Percentiles rank a stretch among this genome's conserved stretches.
Conservation (phyloP, 1,284 basidiomycete genomes). For the Amylostereum areolatum region DNA sequence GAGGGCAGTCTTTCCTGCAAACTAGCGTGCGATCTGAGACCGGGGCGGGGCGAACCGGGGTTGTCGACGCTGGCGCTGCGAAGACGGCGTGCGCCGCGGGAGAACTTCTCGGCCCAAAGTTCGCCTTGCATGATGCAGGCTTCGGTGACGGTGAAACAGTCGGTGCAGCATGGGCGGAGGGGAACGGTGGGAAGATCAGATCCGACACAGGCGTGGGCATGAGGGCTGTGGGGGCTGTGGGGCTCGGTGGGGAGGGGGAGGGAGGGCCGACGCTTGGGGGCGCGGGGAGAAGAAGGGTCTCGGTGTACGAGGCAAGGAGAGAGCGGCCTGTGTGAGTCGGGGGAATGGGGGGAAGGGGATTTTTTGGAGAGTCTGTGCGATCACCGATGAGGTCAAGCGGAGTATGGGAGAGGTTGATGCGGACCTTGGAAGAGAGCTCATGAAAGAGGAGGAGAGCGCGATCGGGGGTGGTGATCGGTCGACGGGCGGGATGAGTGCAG, state of each 20-base stretch:
- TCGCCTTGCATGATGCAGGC: conserved; percentile 40
- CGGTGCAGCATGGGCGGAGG: conserved; percentile 52
- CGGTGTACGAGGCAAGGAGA: conserved; percentile 22
- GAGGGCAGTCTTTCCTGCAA: conserved; percentile 19
- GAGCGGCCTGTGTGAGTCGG: conserved; percentile 17
- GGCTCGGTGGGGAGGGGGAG: conserved; percentile 4
- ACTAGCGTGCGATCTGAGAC: conserved; percentile 8
- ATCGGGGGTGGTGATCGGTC: background rate
- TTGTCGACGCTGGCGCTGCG: conserved; percentile 41
- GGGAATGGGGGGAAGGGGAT: conserved; percentile 19
- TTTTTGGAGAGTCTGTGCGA: conserved; percentile 2
- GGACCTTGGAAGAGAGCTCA: no score
- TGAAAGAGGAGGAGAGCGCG: background rate
- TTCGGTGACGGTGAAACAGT: conserved; percentile 45
- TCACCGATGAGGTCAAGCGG: background rate
- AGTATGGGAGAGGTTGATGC: background rate
- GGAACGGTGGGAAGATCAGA: conserved; percentile 39
- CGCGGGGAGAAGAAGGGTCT: conserved; percentile 4
- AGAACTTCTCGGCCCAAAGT: conserved; percentile 53
- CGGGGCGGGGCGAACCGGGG: conserved; percentile 3
- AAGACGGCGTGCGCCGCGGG: conserved; percentile 51
- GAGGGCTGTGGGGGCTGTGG: background rate
- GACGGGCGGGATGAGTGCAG: background rate
- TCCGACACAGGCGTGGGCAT: conserved; percentile 11
- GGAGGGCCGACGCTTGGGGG: background rate